phyloP scores from a whole-genome alignment of 441 rosid species.

The Dalechampia spathulata region DNA sequence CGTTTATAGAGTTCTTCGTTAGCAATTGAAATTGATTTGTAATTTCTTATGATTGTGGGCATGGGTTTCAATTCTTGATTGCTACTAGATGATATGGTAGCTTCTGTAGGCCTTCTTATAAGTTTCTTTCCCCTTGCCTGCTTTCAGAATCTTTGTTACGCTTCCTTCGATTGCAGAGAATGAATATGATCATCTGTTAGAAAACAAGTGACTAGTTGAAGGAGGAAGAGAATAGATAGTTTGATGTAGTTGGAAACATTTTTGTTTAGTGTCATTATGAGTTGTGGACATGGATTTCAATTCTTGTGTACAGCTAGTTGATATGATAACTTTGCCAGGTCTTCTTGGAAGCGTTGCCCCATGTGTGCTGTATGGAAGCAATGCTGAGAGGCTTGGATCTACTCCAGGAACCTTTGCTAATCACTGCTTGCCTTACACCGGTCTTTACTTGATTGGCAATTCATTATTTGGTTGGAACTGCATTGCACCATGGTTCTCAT shows the following conservation, averaged over 20 bases:
- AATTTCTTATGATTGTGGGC: no score
- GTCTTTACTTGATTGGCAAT: conserved; percentile 63
- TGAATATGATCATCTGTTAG: no score
- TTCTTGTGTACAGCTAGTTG: not conserved
- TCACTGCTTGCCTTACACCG: conserved; percentile 73
- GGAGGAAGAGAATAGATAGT: not conserved
- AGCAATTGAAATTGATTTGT: no score
- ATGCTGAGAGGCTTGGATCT: conserved; percentile 90
- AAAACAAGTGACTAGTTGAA: not conserved
- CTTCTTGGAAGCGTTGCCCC: conserved; percentile 90
- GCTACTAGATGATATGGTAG: not conserved
- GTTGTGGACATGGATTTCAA: not conserved
- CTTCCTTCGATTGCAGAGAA: no score
- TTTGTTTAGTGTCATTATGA: not conserved
- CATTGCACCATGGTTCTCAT: conserved; percentile 89
- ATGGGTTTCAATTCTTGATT: no score
- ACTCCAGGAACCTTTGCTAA: conserved; percentile 64
- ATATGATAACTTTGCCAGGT: conserved; percentile 31
- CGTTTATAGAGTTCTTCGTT: no score
- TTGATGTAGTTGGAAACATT: not conserved
- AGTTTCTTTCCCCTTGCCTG: no score
- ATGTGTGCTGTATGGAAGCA: conserved; percentile 84
- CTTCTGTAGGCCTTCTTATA: not conserved
- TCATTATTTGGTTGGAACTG: conserved; percentile 68
- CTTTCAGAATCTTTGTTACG: no score